These are phyloP conservation scores for Clarireedia hainanense DNA, from an alignment of 2,329 filamentous ascomycete species.

Conservation along the genomic window DNA sequence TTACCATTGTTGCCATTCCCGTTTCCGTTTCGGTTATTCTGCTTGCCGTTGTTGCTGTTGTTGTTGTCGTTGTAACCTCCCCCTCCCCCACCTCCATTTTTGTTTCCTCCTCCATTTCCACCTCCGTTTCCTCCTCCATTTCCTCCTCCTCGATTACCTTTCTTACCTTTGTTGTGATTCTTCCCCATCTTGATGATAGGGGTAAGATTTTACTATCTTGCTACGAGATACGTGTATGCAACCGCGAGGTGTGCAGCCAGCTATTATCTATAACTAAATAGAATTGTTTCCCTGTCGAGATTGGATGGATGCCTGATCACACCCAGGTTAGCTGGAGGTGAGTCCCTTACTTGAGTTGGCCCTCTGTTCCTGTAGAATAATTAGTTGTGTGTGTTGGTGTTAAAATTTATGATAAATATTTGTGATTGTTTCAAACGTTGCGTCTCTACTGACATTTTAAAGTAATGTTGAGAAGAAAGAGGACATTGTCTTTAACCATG, in stretches of 20 bases:
- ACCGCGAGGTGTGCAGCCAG: too few relatives aligned
- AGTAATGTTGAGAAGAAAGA: neutral
- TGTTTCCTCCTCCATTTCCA: neutral
- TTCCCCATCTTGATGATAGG: neutral
- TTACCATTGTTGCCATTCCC: neutral
- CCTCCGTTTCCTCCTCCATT: neutral
- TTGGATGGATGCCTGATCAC: too few relatives aligned
- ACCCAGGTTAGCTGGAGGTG: too few relatives aligned
- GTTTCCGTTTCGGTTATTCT: neutral
- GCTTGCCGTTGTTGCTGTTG: neutral
- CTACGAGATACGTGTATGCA: too few relatives aligned
- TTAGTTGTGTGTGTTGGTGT: too few relatives aligned
- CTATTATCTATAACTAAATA: too few relatives aligned
- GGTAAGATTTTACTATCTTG: neutral
- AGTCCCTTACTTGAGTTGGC: too few relatives aligned
- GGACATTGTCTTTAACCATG: neutral
- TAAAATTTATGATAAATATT: too few relatives aligned
- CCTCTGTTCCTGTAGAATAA: too few relatives aligned
- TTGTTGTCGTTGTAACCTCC: neutral
- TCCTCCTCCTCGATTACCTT: neutral
- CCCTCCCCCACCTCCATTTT: neutral
- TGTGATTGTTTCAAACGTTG: too few relatives aligned
- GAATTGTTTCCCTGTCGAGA: too few relatives aligned
- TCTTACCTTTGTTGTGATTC: neutral
- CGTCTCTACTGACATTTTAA: too few relatives aligned